These are phyloP conservation scores for Acarospora socialis DNA, from an alignment of 2,329 filamentous ascomycete genomes.

Conservation along the genomic window DNA sequence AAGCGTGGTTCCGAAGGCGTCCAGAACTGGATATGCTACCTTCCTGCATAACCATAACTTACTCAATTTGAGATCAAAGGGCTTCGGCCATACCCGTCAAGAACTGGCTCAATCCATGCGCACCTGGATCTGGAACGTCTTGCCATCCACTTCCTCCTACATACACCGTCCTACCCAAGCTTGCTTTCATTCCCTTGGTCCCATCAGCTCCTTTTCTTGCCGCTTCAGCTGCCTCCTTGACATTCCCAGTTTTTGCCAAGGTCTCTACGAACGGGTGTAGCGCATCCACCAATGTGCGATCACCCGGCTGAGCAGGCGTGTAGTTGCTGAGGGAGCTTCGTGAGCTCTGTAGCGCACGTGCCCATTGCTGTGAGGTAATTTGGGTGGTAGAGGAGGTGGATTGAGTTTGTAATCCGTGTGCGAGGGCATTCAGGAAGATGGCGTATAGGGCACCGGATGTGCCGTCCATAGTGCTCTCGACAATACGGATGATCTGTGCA, in stretches of 20 bases:
- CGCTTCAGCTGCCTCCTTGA: conserved; percentile 60
- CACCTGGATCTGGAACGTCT: conserved; percentile 59
- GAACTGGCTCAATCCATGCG: conserved; percentile 70
- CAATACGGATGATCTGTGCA: conserved; percentile 37
- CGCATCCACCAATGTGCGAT: conserved; percentile 82
- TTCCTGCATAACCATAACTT: not conserved
- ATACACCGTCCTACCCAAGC: conserved; percentile 70
- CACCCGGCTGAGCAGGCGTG: conserved; percentile 77
- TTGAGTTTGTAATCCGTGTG: conserved; percentile 49
- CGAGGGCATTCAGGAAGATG: conserved; percentile 80
- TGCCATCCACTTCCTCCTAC: conserved; percentile 62
- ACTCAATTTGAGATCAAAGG: conserved; percentile 15
- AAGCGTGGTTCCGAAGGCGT: too few species aligned
- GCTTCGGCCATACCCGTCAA: conserved; percentile 59
- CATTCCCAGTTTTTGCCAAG: conserved; percentile 48
- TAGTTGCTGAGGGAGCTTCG: conserved; percentile 61
- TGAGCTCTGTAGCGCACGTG: conserved; percentile 56
- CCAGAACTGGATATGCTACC: too few species aligned
- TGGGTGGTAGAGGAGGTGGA: conserved; percentile 31
- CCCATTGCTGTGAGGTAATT: conserved; percentile 41
- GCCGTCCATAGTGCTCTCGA: conserved; percentile 51
- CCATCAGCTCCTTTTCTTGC: conserved; percentile 61
- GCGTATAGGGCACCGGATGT: conserved; percentile 50
- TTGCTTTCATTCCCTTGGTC: conserved; percentile 87
- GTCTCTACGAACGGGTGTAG: conserved; percentile 73